phyloP scores from a whole-genome alignment of 164 flowering plant species.

The Macadamia integrifolia region DNA sequence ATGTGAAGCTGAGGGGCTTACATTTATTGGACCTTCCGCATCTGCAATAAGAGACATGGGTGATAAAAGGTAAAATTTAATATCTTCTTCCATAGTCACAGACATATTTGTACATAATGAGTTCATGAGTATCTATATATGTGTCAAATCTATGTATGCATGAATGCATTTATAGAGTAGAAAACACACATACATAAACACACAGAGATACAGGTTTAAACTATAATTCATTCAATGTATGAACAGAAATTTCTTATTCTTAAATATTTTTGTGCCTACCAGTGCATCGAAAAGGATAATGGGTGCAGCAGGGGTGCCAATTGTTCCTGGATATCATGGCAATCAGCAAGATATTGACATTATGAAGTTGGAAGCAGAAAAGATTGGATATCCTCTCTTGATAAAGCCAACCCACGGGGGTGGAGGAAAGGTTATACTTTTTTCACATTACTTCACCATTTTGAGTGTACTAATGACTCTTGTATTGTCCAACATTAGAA shows the following conservation, averaged over 20 bases:
- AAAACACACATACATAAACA: too few species aligned
- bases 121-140: too few species aligned
- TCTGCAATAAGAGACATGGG: conserved; percentile 97
- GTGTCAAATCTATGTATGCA: not conserved
- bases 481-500: not conserved
- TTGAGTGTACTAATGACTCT: not conserved
- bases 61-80: conserved; percentile 69
- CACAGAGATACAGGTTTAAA: too few species aligned
- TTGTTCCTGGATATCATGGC: conserved; percentile 99
- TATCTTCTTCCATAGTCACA: not conserved
- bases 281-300: conserved; percentile 99
- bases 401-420: conserved; percentile 99
- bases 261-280: not conserved
- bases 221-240: too few species aligned
- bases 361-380: conserved; percentile 84
- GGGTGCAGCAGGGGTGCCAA: conserved; percentile 98
- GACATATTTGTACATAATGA: too few species aligned
- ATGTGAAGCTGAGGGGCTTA: conserved; percentile 78
- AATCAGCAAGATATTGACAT: conserved; percentile 77
- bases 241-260: too few species aligned
- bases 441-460: not conserved
- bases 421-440: conserved; percentile 81
- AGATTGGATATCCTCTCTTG: conserved; percentile 88
- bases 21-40: conserved; percentile 93
- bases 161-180: too few species aligned